Base-by-base conservation (phyloP, 2,329 filamentous ascomycete species). In the Chrysoporthe deuterocubensis region DNA sequence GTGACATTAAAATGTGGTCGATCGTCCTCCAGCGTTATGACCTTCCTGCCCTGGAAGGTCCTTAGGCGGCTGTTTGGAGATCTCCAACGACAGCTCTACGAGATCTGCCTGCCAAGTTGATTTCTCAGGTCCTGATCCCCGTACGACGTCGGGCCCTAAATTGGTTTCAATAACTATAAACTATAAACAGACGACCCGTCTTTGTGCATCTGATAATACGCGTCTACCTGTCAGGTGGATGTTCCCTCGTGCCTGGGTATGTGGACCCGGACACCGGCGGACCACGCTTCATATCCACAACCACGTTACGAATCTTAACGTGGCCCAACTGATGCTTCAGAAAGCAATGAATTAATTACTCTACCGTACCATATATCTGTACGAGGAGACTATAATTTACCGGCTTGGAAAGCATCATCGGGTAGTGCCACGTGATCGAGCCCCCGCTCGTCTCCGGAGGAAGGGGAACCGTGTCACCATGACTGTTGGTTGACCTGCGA, bases 41-140 rank as follows among this genome's bases (percentile, higher is more conserved):
- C 65, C 65, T 67, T 67, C 59, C 65, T 63, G 59, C 65, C 59
- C 65, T 46, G 65, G 65, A 67, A 67, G 59, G 65, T 67, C 52
- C 40, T 57, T 50, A 57, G 42, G 48, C 48, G 59, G 65, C 50
- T 50, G 26, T 21, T 42, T 58, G 50, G 14, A 40, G 65, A 66
- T 66, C 65, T 62, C 32, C 54, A 65, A 58, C 32, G 52, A 48
- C 52, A 59, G 60, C 0, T 65, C 26, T 26, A 26, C 18, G 13
- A 48, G 21, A 61, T 32, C 21, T 18, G 9, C 16, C 48, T 7
- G 40, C 40, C n/a, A 32, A 26, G 57, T 21, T 60, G 13, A 32
- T 32, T 42, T 14, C 18, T 43, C 37, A 59, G 57, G 16, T 59
- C 37, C 37, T 40, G 18, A n/a, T 57, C 54, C 34, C 34, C 54